phyloP scores from a whole-genome alignment of 306 rosid species.

The Malus fusca region DNA sequence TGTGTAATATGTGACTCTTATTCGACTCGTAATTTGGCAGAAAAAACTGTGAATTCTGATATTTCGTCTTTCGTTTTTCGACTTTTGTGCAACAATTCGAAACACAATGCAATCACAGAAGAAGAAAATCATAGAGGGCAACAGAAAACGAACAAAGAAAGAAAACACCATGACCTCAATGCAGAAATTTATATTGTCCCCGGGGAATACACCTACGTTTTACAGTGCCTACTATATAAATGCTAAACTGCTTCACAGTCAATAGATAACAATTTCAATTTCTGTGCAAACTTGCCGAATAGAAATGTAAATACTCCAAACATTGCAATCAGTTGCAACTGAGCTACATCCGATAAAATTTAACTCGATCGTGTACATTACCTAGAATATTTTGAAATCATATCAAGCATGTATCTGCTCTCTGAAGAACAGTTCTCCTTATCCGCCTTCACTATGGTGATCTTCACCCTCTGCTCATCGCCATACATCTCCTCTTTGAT shows the following conservation, averaged over 20 bases:
- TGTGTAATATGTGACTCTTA: slow-evolving; percentile 34
- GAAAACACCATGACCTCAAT: neutral
- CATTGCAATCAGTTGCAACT: slow-evolving; percentile 2
- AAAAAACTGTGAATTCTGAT: slow-evolving; percentile 25
- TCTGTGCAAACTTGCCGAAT: slow-evolving; percentile 6
- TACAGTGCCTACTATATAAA: slow-evolving; percentile 1
- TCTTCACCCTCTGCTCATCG: slow-evolving; percentile 85
- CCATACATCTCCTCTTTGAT: slow-evolving; percentile 80
- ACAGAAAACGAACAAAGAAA: neutral
- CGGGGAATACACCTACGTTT: slow-evolving; percentile 2
- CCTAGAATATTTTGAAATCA: slow-evolving; percentile 46
- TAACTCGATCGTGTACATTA: slow-evolving; percentile 10
- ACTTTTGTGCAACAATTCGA: neutral
- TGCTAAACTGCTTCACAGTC: neutral
- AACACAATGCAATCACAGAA: neutral
- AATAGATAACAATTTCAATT: neutral
- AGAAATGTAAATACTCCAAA: neutral
- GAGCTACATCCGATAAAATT: neutral
- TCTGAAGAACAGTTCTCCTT: slow-evolving; percentile 61
- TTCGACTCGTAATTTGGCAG: slow-evolving; percentile 12
- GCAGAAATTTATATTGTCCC: neutral
- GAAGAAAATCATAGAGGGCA: neutral
- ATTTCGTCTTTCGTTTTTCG: neutral
- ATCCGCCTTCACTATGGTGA: slow-evolving; percentile 82
- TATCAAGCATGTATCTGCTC: slow-evolving; percentile 60